These are phyloP conservation scores for Aspergillus piperis DNA, from an alignment of 2,329 filamentous ascomycete genomes.

Conservation along the genomic window DNA sequence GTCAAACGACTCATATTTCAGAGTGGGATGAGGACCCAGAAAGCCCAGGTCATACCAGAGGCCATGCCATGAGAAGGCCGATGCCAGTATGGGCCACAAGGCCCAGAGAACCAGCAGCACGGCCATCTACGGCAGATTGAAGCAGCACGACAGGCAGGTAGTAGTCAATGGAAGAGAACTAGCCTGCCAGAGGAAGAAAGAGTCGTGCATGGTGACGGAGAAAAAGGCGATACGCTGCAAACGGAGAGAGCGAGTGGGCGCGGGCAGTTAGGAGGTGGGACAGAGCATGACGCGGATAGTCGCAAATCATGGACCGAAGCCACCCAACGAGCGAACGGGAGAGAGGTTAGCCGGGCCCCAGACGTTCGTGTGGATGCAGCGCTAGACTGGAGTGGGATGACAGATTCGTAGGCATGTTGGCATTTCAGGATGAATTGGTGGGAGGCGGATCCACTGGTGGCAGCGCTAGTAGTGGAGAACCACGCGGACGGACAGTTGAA, in stretches of 20 bases:
- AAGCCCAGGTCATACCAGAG: conserved; percentile 20
- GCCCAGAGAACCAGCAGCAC: conserved; percentile 7
- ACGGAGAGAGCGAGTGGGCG: background rate
- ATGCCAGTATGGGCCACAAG: conserved; percentile 4
- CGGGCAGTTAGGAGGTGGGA: background rate
- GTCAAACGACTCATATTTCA: conserved; percentile 16
- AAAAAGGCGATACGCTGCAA: background rate
- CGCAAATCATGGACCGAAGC: background rate
- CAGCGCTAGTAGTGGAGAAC: conserved; percentile 6
- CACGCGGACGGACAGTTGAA: background rate
- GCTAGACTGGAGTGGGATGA: background rate
- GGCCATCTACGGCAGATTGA: conserved; percentile 1
- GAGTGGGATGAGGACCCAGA: conserved; percentile 15
- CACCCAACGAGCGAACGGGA: conserved; percentile 2
- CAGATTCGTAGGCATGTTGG: background rate
- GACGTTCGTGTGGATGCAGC: conserved; percentile 1
- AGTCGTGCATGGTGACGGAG: background rate
- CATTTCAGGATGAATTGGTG: background rate
- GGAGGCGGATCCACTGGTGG: conserved; percentile 1
- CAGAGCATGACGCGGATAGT: conserved; percentile 10
- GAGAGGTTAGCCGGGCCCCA: conserved; percentile 1
- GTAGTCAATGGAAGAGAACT: background rate
- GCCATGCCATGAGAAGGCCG: conserved; percentile 17
- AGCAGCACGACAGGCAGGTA: background rate
- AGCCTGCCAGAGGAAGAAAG: background rate